Percentiles rank a stretch among this genome's conserved stretches.
phyloP scores from a whole-genome alignment of 2,329 filamentous ascomycete species.

The Aspergillus felis region DNA sequence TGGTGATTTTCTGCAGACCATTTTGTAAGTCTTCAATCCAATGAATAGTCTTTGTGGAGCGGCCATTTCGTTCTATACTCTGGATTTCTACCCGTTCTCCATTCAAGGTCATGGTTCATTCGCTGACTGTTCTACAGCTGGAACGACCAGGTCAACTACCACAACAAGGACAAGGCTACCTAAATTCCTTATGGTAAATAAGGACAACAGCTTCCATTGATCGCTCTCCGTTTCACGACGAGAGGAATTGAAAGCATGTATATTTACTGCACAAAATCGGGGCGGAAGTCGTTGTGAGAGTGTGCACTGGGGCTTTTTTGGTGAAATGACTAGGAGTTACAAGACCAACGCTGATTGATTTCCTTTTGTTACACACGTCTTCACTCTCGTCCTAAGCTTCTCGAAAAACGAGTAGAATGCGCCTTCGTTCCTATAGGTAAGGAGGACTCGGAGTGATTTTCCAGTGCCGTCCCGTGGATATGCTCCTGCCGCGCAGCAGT shows the following conservation, averaged over 20 bases:
- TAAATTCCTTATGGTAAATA: constrained; percentile 22
- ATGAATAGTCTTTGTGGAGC: neutral
- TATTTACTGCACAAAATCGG: constrained; percentile 24
- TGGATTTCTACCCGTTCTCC: neutral
- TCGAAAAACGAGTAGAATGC: neutral
- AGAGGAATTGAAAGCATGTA: constrained; percentile 23
- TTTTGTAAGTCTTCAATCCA: constrained; percentile 54
- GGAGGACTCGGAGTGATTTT: neutral
- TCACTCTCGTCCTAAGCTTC: neutral
- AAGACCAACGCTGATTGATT: neutral
- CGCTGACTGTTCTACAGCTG: constrained; percentile 57
- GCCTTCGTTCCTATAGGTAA: neutral
- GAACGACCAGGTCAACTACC: constrained; percentile 94
- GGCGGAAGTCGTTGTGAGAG: constrained; percentile 7
- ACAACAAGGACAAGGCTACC: constrained; percentile 77
- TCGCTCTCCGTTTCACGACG: constrained; percentile 1
- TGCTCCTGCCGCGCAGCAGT: neutral
- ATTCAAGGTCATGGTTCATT: neutral
- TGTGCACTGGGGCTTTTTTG: constrained; percentile 8
- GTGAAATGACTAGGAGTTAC: constrained; percentile 17
- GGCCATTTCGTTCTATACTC: neutral
- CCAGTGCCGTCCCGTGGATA: neutral
- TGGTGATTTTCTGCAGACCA: constrained; percentile 45
- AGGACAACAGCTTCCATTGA: constrained; percentile 2
- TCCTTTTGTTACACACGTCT: neutral